Percentiles rank a stretch among this genome's conserved stretches.
phyloP scores from a whole-genome alignment of 495 filamentous ascomycete species.

The Tuber calosporum region DNA sequence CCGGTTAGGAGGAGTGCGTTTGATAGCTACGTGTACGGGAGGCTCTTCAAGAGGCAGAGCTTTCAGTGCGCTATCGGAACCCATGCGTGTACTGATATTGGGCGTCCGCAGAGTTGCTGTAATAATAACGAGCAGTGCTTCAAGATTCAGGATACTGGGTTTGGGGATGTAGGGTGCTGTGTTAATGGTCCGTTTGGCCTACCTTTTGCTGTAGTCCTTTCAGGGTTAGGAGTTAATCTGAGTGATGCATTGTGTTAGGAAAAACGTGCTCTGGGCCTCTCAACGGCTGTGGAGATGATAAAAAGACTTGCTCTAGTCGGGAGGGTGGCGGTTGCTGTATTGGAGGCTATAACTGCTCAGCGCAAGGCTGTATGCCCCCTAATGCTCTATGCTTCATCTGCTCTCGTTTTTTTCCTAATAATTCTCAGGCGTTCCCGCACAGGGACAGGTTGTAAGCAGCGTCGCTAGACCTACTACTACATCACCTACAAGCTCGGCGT shows the following conservation, averaged over 20 bases:
- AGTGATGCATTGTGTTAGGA: constrained; percentile 44
- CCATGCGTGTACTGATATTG: constrained; percentile 58
- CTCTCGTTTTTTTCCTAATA: background rate
- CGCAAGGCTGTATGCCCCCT: constrained; percentile 59
- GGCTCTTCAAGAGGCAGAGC: constrained; percentile 43
- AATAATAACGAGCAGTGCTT: constrained; percentile 58
- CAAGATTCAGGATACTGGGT: constrained; percentile 61
- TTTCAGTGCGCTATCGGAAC: constrained; percentile 74
- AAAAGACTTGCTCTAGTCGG: constrained; percentile 59
- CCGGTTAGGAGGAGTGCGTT: constrained; percentile 21
- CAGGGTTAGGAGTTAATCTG: background rate
- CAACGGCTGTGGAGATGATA: constrained; percentile 55
- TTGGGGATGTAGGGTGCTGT: constrained; percentile 81
- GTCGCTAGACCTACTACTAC: constrained; percentile 41
- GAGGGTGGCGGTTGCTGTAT: constrained; percentile 85
- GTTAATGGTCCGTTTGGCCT: constrained; percentile 43
- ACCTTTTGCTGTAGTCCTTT: background rate
- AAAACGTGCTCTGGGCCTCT: constrained; percentile 61
- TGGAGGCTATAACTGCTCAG: constrained; percentile 67
- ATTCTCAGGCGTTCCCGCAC: background rate
- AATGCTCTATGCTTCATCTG: background rate
- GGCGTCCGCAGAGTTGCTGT: constrained; percentile 72
- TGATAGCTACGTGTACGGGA: constrained; percentile 15
- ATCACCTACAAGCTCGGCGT: constrained; percentile 35
- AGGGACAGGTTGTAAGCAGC: constrained; percentile 6